Percentiles rank a stretch among this genome's conserved stretches.
phyloP scores from a whole-genome alignment of 2,329 filamentous ascomycete species.

The Paecilomyces niveus region DNA sequence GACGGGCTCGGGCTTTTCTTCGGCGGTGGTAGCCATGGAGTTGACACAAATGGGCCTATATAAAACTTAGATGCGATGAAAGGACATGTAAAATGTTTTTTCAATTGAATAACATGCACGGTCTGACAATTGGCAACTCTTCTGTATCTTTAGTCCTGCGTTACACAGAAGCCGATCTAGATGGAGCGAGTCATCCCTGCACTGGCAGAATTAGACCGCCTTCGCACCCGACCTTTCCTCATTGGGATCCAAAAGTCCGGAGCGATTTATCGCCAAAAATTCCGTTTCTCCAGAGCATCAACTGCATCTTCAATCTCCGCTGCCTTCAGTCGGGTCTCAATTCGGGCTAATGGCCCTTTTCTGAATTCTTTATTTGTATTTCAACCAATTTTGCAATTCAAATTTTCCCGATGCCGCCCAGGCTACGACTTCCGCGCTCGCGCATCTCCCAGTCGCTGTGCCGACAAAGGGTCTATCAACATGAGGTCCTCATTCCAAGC shows the following conservation, averaged over 20 bases:
- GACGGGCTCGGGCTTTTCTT: constrained; percentile 27
- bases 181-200: constrained; percentile 11
- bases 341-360: constrained; percentile 1
- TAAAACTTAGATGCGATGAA: not conserved
- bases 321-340: constrained; percentile 1
- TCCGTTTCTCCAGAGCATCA: not conserved
- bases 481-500: constrained; percentile 33
- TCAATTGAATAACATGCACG: not conserved
- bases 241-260: not conserved
- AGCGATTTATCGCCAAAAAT: not conserved
- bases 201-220: constrained; percentile 19
- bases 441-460: constrained; percentile 28
- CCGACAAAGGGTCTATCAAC: constrained; percentile 30
- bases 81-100: not conserved
- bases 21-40: constrained; percentile 18
- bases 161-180: not conserved
- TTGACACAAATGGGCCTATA: not conserved
- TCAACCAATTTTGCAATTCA: not conserved
- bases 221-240: constrained; percentile 1
- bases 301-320: not conserved
- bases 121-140: not conserved
- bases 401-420: constrained; percentile 44
- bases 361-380: not conserved
- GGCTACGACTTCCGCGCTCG: constrained; percentile 37
- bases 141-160: not conserved